Base-by-base conservation (phyloP, 2,329 filamentous ascomycete species). In the Pseudogymnoascus sp. region DNA sequence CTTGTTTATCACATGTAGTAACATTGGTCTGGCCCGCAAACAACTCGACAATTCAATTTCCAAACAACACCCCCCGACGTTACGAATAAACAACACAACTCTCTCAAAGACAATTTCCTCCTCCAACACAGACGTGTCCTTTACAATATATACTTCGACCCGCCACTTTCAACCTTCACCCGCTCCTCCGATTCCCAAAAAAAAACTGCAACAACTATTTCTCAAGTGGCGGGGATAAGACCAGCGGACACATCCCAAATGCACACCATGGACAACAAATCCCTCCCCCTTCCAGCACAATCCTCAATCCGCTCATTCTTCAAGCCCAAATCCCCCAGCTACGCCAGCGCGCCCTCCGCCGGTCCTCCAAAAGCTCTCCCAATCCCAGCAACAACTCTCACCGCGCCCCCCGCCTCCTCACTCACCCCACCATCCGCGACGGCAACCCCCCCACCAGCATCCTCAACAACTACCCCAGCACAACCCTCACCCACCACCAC, bases 281-380 rank as follows among this genome's bases (percentile, higher is more conserved):
- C 40, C 40, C 40, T 44, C 16, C 40, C 40, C n/a, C 19, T 19
- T 3, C 40, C 40, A 16, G 10, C 40, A 6, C 40, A 44, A 44
- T 74, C 80, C 40, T 86, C 84, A 53, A 87, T 88, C 69, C 82
- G 81, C 62, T 86, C 82, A 62, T 88, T 87, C 76, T 87, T 88
- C 73, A 77, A 79, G 66, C 79, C 80, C 59, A 76, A 75, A 67
- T 71, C 76, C 56, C 78, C 79, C 47, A 75, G 76, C 63, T 81
- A 81, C 67, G 71, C 77, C 68, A 65, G 75, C 64, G 76, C 77
- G 65, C 76, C 76, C 62, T 59, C 59, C 64, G n/a, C 62, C 74
- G 75, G 62, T 26, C 56, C 47, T 71, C 53, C 64, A 65, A 68
- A 68, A 33, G 5, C 64, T 26, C 33, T 40, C 6, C 72, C 68